Evolutionary conservation across 169 alveolate species (phyloP).

Genomic region (Eimeria maxima): DNA sequence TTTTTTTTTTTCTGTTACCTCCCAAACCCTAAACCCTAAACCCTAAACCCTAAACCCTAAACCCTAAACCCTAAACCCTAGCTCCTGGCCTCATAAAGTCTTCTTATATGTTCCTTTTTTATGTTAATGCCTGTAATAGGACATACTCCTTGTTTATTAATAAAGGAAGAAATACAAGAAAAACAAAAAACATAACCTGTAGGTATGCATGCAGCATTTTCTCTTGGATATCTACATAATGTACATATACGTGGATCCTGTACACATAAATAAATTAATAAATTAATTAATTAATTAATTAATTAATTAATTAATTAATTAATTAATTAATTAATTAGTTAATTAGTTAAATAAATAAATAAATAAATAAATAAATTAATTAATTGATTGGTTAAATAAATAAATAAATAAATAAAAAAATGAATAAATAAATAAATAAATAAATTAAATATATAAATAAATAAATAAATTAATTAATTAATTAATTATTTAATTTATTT

Average conservation of each 20-base stretch:
- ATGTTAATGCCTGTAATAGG: conserved; percentile 69
- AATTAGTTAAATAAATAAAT: no score
- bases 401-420: neutral
- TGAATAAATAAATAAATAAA: neutral
- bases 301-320: no score
- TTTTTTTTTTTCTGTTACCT: no score
- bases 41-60: no score
- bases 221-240: conserved; percentile 54
- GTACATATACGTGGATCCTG: conserved; percentile 81
- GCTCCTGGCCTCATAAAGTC: conserved; percentile 74
- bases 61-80: no score
- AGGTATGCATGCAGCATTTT: conserved; percentile 79
- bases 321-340: no score
- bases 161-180: conserved; percentile 58
- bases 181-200: conserved; percentile 82
- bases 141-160: conserved; percentile 42
- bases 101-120: conserved; percentile 57
- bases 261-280: neutral
- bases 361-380: no score
- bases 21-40: no score
- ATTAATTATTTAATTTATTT: neutral
- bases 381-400: no score
- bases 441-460: neutral
- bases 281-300: neutral
- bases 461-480: neutral